Percentiles rank a stretch among this genome's conserved stretches.
phyloP scores from a whole-genome alignment of 2,329 filamentous ascomycete species.

The Monosporascus sp. region DNA sequence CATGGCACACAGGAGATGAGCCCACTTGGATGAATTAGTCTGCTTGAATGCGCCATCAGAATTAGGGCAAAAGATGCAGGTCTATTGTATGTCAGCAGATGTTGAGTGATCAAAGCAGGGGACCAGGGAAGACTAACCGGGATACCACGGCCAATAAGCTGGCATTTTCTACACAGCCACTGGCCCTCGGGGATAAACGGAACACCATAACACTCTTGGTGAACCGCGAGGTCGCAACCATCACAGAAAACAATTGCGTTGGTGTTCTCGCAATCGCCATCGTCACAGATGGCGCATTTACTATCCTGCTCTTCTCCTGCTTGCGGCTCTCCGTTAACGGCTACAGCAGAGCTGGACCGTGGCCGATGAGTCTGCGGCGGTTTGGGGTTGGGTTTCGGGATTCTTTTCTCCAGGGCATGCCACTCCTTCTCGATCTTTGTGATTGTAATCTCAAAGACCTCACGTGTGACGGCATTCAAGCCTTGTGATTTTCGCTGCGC shows the following conservation, averaged over 20 bases:
- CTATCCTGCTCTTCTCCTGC: slow-evolving; percentile 91
- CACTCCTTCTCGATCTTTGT: slow-evolving; percentile 99
- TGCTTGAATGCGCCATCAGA: slow-evolving; percentile 98
- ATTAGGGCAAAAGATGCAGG: slow-evolving; percentile 97
- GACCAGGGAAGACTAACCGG: slow-evolving; percentile 50
- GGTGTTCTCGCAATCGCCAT: slow-evolving; percentile 98
- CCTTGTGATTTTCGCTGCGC: slow-evolving; percentile 65
- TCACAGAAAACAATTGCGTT: slow-evolving; percentile 99
- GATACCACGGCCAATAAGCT: slow-evolving; percentile 85
- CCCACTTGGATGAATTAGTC: slow-evolving; percentile 93
- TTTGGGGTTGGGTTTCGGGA: slow-evolving; percentile 95
- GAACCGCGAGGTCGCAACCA: slow-evolving; percentile 92
- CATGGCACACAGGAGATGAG: slow-evolving; percentile 91
- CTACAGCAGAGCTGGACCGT: slow-evolving; percentile 86
- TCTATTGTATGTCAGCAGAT: slow-evolving; percentile 38
- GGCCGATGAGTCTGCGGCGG: slow-evolving; percentile 91
- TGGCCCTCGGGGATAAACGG: slow-evolving; percentile 98
- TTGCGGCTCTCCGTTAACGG: slow-evolving; percentile 87
- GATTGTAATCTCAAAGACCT: slow-evolving; percentile 95
- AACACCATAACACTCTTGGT: slow-evolving; percentile 98
- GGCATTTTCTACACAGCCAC: slow-evolving; percentile 96
- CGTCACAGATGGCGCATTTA: slow-evolving; percentile 96
- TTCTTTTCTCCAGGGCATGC: slow-evolving; percentile 91
- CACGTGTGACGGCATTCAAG: slow-evolving; percentile 79
- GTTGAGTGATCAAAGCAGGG: slow-evolving; percentile 1